phyloP scores from a whole-genome alignment of 306 rosid genomes.

The Cicer pinnatifidum region DNA sequence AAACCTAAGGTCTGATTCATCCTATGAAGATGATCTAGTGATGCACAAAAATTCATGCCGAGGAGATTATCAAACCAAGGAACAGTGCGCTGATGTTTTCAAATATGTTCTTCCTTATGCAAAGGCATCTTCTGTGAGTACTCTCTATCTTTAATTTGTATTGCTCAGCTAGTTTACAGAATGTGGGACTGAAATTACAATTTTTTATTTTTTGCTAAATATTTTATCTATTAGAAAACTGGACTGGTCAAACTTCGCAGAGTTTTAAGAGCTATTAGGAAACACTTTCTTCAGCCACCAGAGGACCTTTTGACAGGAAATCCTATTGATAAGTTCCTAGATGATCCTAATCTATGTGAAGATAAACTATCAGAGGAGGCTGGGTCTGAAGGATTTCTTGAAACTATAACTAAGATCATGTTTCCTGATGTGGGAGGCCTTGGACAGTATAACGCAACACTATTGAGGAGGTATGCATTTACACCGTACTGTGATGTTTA shows the following conservation, averaged over 20 bases:
- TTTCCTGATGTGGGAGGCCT: slow-evolving; percentile 75
- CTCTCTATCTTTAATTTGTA: slow-evolving; percentile 44
- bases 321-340: slow-evolving; percentile 84
- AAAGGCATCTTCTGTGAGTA: slow-evolving; percentile 94
- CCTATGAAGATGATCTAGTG: slow-evolving; percentile 87
- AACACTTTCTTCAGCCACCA: slow-evolving; percentile 89
- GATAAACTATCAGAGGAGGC: slow-evolving; percentile 97
- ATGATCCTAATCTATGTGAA: slow-evolving; percentile 85
- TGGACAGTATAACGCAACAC: slow-evolving; percentile 67
- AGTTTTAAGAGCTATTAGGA: slow-evolving; percentile 93
- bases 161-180: slow-evolving; percentile 33
- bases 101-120: slow-evolving; percentile 94
- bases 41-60: slow-evolving; percentile 93
- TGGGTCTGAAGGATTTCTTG: slow-evolving; percentile 88
- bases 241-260: slow-evolving; percentile 93
- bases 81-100: slow-evolving; percentile 97
- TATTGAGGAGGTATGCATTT: slow-evolving; percentile 66
- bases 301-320: slow-evolving; percentile 83
- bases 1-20: slow-evolving; percentile 85
- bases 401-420: slow-evolving; percentile 70
- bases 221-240: slow-evolving; percentile 63
- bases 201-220: slow-evolving; percentile 43
- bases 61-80: slow-evolving; percentile 93
- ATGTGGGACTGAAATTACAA: slow-evolving; percentile 31
- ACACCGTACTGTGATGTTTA: slow-evolving; percentile 12